phyloP scores from a whole-genome alignment of 768 basidiomycete species.

The Clitopilus passeckerianus region DNA sequence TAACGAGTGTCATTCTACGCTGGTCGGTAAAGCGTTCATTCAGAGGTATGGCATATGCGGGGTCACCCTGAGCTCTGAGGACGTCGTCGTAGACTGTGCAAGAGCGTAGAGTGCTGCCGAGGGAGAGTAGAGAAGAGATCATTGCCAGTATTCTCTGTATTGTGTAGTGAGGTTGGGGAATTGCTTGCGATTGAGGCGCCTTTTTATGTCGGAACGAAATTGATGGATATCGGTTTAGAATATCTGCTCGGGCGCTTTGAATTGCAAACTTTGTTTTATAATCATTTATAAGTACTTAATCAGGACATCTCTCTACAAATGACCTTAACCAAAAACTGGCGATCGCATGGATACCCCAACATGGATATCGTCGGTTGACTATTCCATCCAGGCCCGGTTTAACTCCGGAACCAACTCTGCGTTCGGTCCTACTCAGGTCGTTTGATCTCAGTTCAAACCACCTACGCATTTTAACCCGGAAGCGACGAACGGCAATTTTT shows the following conservation, averaged over 20 bases:
- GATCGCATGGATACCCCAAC: slow-evolving; percentile 21
- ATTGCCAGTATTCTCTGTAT: no score
- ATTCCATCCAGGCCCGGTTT: slow-evolving; percentile 29
- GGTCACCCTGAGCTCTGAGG: neutral
- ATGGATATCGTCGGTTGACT: slow-evolving; percentile 22
- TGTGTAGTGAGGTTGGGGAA: no score
- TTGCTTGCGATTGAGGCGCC: no score
- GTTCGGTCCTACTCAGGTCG: slow-evolving; percentile 24
- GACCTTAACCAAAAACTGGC: slow-evolving; percentile 16
- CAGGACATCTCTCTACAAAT: slow-evolving; percentile 24
- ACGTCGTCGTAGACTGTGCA: neutral
- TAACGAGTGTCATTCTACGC: neutral
- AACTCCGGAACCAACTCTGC: slow-evolving; percentile 37
- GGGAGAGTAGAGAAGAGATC: no score
- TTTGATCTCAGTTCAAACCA: neutral
- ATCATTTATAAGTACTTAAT: slow-evolving; percentile 35
- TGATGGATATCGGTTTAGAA: no score
- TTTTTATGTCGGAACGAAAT: no score
- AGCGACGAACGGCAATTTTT: slow-evolving; percentile 27
- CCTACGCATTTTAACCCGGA: slow-evolving; percentile 8
- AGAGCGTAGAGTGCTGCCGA: neutral
- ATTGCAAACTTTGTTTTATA: slow-evolving; percentile 25
- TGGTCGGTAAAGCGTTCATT: neutral
- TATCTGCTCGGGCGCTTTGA: slow-evolving; percentile 34
- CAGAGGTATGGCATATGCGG: neutral